phyloP scores from a whole-genome alignment of 1,284 basidiomycete genomes.

The Lignosus rhinocerotis region DNA sequence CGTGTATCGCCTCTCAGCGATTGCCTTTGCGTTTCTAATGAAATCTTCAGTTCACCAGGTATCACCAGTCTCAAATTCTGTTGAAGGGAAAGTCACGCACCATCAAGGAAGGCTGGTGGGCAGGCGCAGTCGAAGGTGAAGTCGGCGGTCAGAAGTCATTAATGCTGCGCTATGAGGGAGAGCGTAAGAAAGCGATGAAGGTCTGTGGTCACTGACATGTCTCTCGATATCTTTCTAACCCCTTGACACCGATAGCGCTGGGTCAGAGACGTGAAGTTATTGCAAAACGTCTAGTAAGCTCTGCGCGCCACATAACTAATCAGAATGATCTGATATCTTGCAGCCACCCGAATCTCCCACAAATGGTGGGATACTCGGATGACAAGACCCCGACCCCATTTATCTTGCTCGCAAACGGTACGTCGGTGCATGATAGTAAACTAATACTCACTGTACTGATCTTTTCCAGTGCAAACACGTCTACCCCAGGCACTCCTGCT shows the following conservation, averaged over 20 bases:
- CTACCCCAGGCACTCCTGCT: slow-evolving; percentile 32
- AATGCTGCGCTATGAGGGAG: slow-evolving; percentile 46
- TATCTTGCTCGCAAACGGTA: slow-evolving; percentile 51
- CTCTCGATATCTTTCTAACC: background rate
- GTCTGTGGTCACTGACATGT: slow-evolving; percentile 14
- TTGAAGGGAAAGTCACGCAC: slow-evolving; percentile 36
- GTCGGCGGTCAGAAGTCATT: slow-evolving; percentile 41
- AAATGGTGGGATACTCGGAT: slow-evolving; percentile 54
- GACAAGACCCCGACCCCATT: slow-evolving; percentile 48
- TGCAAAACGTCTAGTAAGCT: slow-evolving; percentile 47
- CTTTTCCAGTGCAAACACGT: slow-evolving; percentile 40
- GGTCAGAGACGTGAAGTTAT: slow-evolving; percentile 50
- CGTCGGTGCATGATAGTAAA: background rate
- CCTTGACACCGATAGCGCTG: slow-evolving; percentile 38
- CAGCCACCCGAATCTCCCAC: slow-evolving; percentile 56
- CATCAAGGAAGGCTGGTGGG: slow-evolving; percentile 48
- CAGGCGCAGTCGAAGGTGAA: slow-evolving; percentile 41
- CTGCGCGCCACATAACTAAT: background rate
- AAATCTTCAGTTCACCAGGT: slow-evolving; percentile 43
- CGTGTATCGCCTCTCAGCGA: background rate
- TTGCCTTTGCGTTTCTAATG: background rate
- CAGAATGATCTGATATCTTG: background rate
- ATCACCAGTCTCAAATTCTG: slow-evolving; percentile 49
- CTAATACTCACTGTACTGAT: background rate
- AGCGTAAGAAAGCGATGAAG: slow-evolving; percentile 34